Percentiles rank a stretch among this genome's conserved stretches.
Conservation (phyloP, 164 flowering plant species). For the Macadamia tetraphylla region DNA sequence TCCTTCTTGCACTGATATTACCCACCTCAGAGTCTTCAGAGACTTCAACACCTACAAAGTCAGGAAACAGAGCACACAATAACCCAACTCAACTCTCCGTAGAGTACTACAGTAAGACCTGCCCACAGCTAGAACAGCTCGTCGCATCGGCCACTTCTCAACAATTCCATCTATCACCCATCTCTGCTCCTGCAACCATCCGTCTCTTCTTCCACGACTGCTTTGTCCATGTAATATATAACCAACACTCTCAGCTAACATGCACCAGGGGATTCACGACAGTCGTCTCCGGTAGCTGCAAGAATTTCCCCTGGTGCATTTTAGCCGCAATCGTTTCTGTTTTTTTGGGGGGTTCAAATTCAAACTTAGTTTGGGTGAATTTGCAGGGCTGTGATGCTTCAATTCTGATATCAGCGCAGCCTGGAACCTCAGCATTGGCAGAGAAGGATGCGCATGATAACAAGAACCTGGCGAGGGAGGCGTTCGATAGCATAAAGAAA, state of each 20-base stretch:
- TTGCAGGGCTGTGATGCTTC: constrained; percentile 91
- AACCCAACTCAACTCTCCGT: constrained; percentile 33
- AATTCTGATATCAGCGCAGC: constrained; percentile 47
- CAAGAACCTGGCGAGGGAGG: constrained; percentile 49
- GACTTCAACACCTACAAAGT: not conserved
- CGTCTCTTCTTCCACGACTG: constrained; percentile 99
- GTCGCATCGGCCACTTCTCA: constrained; percentile 59
- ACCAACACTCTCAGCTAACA: not conserved
- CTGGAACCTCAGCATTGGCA: constrained; percentile 42
- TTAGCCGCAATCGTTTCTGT: not conserved
- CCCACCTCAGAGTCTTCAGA: constrained; percentile 3
- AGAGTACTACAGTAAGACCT: constrained; percentile 59
- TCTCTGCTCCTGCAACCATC: constrained; percentile 76
- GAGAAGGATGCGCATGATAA: constrained; percentile 80
- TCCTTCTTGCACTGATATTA: not conserved
- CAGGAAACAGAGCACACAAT: not conserved
- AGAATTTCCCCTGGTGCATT: constrained; percentile 5
- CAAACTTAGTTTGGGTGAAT: too few relatives aligned
- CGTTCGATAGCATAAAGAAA: constrained; percentile 48
- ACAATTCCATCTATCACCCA: constrained; percentile 53
- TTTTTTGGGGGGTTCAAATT: too few relatives aligned
- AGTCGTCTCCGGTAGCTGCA: not conserved
- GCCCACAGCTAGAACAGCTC: constrained; percentile 77
- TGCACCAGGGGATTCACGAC: not conserved
- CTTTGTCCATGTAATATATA: constrained; percentile 63